Evolutionary conservation across 352 stramenopile genomes (phyloP), one percentile per base, ranked within the genome.

Genomic region (Phytophthora constricta): DNA sequence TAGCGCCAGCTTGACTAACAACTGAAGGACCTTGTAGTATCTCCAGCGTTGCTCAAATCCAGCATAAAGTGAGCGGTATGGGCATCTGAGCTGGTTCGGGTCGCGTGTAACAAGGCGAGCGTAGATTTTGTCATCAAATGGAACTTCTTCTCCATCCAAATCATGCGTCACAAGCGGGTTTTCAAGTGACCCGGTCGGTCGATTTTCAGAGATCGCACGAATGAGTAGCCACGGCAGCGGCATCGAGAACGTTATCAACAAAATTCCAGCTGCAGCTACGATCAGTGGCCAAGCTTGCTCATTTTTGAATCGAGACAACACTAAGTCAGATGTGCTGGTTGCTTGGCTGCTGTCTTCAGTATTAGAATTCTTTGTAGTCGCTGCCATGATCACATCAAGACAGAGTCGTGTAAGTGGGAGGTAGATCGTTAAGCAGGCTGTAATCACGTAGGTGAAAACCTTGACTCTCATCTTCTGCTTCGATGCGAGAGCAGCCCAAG

Each of bases 11-110:
- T 86, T 89, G 17, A 82, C 71, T 4, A 78, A 23, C n/a, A 88
- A 57, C 50, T 82, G 68, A 1, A 81, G 63, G 0, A 86, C 70
- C 56, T 85, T 84, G 62, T 86, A 89, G 60, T 77, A 71, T n/a
- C 66, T 72, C 80, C 77, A 86, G 7, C 64, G 59, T 43, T 68
- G 69, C 54, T 89, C 77, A 39, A 85, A 85, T 20, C 80, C 72
- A 7, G 60, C 65, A 60, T 89, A 89, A 17, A 89, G 70, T 41
- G 77, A 85, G 0, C 69, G 68, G 52, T 85, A 89, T 0, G 80
- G 80, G 34, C 72, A 85, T 7, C 58, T 57, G n/a, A 83, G 54
- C 45, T 89, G 79, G 9, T 59, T 77, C 8, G 80, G 71, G n/a
- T 87, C 70, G 2, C 58, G 70, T 1, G 68, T 34, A 4, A 89